Base-by-base conservation (phyloP, 2,329 filamentous ascomycete genomes). In the Coleophoma crateriformis region DNA sequence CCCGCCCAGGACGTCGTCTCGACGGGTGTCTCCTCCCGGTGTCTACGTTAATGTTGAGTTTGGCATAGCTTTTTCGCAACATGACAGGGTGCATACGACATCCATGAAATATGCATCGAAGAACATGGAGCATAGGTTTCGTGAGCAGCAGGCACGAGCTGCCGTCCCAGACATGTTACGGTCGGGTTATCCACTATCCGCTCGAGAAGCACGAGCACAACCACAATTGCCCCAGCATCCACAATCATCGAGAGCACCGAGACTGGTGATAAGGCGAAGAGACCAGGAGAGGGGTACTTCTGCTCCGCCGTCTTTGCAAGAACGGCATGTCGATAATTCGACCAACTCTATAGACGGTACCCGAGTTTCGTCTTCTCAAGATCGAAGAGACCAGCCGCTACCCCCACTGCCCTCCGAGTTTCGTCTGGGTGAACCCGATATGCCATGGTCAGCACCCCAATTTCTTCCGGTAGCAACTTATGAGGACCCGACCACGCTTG, bases 381-480 rank as follows among this genome's bases (percentile, higher is more conserved):
- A 45, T 13, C 45, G 49, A 46, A 46, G 49, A 11, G 54, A 61
- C n/a, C 52, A 57, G 22, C 61, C 61, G 4, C 55, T 64, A 20
- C 61, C 63, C 13, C 53, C 61, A 40, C 43, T 57, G 15, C 63
- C 63, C 15, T 61, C 61, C 19, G 51, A 51, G 34, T 65, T 64
- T 50, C 60, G 63, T 40, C 58, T 65, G 1, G 63, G 63, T 4
- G 62, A 64, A 41, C 60, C 58, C 33, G 60, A 54, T 22, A 42
- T 65, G 14, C 63, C 63, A 33, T 65, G 63, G 63, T 59, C 61
- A 17, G 58, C 59, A n/a, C 57, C 58, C 13, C 38, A 12, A 27
- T 38, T 38, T 27, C 11, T n/a, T 33, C 33, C 35, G 4, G 20
- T 17, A 40, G 7, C 27, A 17, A 35, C 38, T 17, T 39, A 46